Percentiles rank a stretch among this genome's conserved stretches.
Evolutionary conservation across 2,329 filamentous ascomycete species (phyloP).

Genomic region (Ophiostoma himal-ulmi): DNA sequence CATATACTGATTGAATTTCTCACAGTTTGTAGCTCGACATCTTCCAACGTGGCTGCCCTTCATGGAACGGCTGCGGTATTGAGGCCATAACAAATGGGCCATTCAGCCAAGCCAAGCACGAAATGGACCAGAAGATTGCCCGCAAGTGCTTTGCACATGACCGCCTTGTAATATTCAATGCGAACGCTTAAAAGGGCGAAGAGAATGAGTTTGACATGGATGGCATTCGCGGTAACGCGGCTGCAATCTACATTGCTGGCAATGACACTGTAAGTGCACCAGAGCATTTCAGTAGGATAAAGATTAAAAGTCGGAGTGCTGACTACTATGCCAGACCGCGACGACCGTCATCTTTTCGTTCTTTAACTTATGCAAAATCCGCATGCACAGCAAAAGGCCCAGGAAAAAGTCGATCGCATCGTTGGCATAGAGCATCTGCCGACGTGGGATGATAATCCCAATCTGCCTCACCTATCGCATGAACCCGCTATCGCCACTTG

Average conservation of each 20-base stretch:
- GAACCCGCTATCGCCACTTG: constrained; percentile 37
- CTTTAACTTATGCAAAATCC: constrained; percentile 43
- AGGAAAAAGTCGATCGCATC: constrained; percentile 38
- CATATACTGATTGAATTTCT: neutral
- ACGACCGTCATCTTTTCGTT: constrained; percentile 39
- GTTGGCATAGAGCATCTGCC: constrained; percentile 38
- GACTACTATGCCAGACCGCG: constrained; percentile 29
- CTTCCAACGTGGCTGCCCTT: constrained; percentile 24
- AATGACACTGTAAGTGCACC: constrained; percentile 35
- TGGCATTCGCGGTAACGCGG: constrained; percentile 34
- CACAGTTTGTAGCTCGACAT: neutral
- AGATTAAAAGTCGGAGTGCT: neutral
- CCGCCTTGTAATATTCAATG: constrained; percentile 2
- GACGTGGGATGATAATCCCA: constrained; percentile 33
- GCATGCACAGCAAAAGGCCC: constrained; percentile 39
- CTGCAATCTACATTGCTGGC: constrained; percentile 37
- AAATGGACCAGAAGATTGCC: constrained; percentile 17
- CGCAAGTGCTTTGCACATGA: constrained; percentile 23
- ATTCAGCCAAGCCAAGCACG: constrained; percentile 2
- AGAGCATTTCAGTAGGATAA: no score
- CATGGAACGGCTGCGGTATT: constrained; percentile 21
- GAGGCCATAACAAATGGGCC: constrained; percentile 6
- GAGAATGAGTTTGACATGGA: constrained; percentile 30
- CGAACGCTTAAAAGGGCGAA: constrained; percentile 25
- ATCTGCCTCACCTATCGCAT: constrained; percentile 44